Evolutionary conservation across 78 protist genomes (phyloP).

Genomic region (Pigoraptor vietnamica): DNA sequence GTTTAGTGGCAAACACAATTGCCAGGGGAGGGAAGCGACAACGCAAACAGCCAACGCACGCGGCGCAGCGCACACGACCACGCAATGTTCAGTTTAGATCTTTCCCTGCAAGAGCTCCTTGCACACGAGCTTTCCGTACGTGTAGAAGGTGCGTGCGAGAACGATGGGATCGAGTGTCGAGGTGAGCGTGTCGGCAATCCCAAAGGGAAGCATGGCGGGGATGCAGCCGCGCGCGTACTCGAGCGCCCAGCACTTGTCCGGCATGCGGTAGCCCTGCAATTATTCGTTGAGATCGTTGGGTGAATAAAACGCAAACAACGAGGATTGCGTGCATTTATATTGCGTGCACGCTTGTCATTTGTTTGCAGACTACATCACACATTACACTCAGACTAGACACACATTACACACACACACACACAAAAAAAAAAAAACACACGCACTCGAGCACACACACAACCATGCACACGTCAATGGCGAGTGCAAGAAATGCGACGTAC

Average conservation of each 20-base stretch:
- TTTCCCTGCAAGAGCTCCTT: neutral
- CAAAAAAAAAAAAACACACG: no score
- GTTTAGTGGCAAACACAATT: no score
- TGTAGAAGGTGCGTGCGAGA: neutral
- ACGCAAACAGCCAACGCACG: no score
- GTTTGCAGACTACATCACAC: neutral
- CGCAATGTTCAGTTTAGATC: no score
- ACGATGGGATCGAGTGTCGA: slow-evolving; percentile 23
- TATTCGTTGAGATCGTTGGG: neutral
- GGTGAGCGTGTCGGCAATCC: slow-evolving; percentile 18
- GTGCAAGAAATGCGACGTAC: no score
- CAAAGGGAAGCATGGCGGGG: slow-evolving; percentile 32
- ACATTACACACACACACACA: no score
- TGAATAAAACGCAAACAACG: neutral
- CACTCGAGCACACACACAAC: no score
- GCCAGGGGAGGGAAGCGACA: no score
- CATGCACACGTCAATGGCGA: no score
- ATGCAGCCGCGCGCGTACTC: slow-evolving; percentile 39
- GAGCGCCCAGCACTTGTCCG: slow-evolving; percentile 28
- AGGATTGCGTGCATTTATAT: neutral
- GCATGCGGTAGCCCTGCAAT: slow-evolving; percentile 11
- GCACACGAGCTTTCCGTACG: neutral
- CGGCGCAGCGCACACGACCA: no score
- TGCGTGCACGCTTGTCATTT: neutral
- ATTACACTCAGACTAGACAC: neutral